phyloP scores from a whole-genome alignment of 805 yeast species.

The Pichia paraexigua region DNA sequence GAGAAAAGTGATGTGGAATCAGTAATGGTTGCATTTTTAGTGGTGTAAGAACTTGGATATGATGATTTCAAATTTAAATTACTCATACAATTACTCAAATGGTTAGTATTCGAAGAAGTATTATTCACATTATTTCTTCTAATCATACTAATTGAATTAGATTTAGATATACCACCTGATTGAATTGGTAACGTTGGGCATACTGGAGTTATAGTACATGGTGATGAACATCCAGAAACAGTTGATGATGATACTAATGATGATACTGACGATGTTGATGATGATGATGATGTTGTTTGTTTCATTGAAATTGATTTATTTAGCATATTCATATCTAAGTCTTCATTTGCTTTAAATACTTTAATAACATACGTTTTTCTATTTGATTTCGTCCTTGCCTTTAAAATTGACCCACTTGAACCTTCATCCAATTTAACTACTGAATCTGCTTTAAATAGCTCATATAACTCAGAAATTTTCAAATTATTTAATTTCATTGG shows the following conservation, averaged over 20 bases:
- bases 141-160: neutral
- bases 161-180: neutral
- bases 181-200: neutral
- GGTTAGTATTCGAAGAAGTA: neutral
- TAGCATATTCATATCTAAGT: neutral
- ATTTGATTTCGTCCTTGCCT: conserved; percentile 10
- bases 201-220: neutral
- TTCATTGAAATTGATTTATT: neutral
- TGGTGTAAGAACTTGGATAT: neutral
- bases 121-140: neutral
- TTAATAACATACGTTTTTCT: conserved; percentile 6
- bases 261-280: neutral
- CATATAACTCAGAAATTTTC: conserved; percentile 7
- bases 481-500: neutral
- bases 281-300: neutral
- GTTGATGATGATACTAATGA: neutral
- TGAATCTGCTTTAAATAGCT: conserved; percentile 10
- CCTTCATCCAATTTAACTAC: conserved; percentile 20
- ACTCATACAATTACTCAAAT: neutral
- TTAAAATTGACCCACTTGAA: conserved; percentile 25
- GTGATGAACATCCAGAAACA: neutral
- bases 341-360: conserved; percentile 4
- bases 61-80: neutral
- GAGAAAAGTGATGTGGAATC: neutral
- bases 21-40: neutral